phyloP scores from a whole-genome alignment of 768 basidiomycete genomes.

The Mycena albidolilacea region DNA sequence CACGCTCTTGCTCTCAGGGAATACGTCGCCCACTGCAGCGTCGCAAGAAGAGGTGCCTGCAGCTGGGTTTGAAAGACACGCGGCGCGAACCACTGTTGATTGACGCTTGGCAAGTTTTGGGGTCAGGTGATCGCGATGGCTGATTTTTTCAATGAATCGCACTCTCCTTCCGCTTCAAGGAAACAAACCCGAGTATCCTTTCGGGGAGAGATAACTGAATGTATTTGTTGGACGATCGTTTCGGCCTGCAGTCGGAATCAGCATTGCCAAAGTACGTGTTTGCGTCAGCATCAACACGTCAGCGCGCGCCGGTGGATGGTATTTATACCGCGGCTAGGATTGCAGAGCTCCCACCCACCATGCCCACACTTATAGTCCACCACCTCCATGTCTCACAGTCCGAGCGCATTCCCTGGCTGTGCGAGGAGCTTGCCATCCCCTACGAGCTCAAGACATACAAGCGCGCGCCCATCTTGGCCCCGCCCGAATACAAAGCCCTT shows the following conservation, averaged over 20 bases:
- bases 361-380: constrained; percentile 3
- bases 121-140: neutral
- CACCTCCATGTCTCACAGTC: constrained; percentile 7
- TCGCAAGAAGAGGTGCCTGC: too few species aligned
- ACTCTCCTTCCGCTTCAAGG: too few species aligned
- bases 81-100: too few species aligned
- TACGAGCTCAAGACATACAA: constrained; percentile 13
- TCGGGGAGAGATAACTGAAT: too few species aligned
- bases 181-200: too few species aligned
- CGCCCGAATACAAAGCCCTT: constrained; percentile 6
- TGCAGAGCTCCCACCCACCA: neutral
- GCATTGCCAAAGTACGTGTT: neutral
- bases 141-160: too few species aligned
- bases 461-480: neutral
- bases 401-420: constrained; percentile 8
- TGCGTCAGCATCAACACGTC: neutral
- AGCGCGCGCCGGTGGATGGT: neutral
- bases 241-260: too few species aligned
- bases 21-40: too few species aligned
- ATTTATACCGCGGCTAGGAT: neutral
- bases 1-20: too few species aligned
- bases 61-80: too few species aligned
- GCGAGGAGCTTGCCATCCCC: constrained; percentile 3
- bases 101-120: too few species aligned
- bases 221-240: too few species aligned